phyloP scores from a whole-genome alignment of 805 yeast genomes.

The Candida namnaoensis region DNA sequence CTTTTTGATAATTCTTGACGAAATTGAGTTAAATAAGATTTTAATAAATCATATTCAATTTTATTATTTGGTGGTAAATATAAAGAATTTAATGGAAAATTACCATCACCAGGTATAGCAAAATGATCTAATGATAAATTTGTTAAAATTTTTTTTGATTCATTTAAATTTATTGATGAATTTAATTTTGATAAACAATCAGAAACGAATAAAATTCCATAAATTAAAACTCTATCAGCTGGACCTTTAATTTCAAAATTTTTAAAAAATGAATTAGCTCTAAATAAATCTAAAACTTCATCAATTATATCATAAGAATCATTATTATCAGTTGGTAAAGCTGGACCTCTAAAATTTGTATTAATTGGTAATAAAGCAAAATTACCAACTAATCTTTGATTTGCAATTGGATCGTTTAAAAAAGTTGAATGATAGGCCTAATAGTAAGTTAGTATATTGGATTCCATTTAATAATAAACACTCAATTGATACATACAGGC shows the following conservation, averaged over 20 bases:
- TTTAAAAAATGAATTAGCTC: constrained; percentile 94
- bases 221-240: constrained; percentile 85
- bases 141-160: constrained; percentile 62
- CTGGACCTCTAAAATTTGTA: constrained; percentile 85
- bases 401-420: constrained; percentile 47
- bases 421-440: constrained; percentile 78
- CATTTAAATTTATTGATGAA: constrained; percentile 38
- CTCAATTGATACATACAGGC: no score
- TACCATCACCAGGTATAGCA: constrained; percentile 89
- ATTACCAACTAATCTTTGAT: constrained; percentile 65
- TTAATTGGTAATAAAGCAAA: constrained; percentile 78
- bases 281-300: constrained; percentile 81
- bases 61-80: constrained; percentile 71
- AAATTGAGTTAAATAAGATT: constrained; percentile 81
- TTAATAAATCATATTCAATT: constrained; percentile 69
- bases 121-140: constrained; percentile 84
- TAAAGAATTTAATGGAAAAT: constrained; percentile 79
- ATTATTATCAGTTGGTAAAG: constrained; percentile 52
- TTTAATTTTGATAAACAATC: constrained; percentile 69
- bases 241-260: constrained; percentile 96
- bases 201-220: constrained; percentile 85
- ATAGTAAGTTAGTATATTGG: neutral
- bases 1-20: constrained; percentile 89
- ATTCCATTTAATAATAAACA: no score
- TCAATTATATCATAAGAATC: constrained; percentile 85